A percentile compares a stretch with the other conserved stretches of the same genome.
phyloP scores from a whole-genome alignment of 2,329 filamentous ascomycete genomes.

The Penicillium sp. region DNA sequence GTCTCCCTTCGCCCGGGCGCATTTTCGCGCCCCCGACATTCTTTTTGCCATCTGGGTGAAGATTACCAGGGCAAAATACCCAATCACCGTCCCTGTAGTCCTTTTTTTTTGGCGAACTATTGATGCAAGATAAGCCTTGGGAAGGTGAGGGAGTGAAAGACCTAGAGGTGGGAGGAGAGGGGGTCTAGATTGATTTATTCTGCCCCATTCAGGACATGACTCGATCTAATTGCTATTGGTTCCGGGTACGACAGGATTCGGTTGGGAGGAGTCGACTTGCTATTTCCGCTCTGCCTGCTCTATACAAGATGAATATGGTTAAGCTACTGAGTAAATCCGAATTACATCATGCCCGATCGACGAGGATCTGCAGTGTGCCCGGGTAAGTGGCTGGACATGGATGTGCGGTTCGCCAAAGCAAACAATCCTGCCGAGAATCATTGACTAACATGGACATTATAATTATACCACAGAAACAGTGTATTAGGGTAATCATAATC shows the following conservation, averaged over 20 bases:
- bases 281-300: too few species aligned
- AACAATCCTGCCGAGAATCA: neutral
- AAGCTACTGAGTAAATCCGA: conserved; percentile 1
- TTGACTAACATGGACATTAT: conserved; percentile 1
- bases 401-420: conserved; percentile 1
- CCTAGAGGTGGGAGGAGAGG: neutral
- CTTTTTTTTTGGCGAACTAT: conserved; percentile 7
- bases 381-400: conserved; percentile 1
- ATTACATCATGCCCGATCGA: conserved; percentile 7
- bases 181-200: neutral
- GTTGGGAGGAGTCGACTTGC: too few species aligned
- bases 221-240: neutral
- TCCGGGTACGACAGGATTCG: neutral
- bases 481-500: too few species aligned
- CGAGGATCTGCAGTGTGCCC: conserved; percentile 5
- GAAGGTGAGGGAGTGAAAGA: conserved; percentile 1
- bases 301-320: neutral
- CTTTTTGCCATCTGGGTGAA: neutral
- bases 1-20: too few species aligned
- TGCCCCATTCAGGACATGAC: neutral
- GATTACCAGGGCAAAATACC: conserved; percentile 9
- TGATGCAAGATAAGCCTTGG: conserved; percentile 26
- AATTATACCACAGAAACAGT: too few species aligned
- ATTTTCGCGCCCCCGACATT: too few species aligned
- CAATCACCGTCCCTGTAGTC: conserved; percentile 17